Evolutionary conservation across 108 stramenopile genomes (phyloP), one percentile per base, ranked within the genome.

Genomic region (Nannochloropsis gaditana): DNA sequence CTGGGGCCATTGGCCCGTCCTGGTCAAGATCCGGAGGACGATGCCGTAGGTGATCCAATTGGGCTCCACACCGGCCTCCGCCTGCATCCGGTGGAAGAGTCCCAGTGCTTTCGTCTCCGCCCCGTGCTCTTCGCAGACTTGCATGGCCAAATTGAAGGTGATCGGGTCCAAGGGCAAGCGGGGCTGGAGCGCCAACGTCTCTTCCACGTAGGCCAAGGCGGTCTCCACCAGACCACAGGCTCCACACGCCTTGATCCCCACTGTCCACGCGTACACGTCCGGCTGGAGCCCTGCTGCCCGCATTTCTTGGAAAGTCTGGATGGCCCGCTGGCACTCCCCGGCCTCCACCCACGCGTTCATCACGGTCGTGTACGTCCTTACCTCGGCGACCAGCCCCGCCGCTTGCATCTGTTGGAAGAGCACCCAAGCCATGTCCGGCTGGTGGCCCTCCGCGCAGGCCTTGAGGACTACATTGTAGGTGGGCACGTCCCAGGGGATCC

Each of bases 381-480:
- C 59, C 0, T 73, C 2, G 3, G 59, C 59, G 19, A n/a, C 19
- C 8, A 73, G n/a, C 59, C 59, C 59, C 59, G 59, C 59, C 19
- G 19, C n/a, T 45, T 44, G 84, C 87, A 87, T 87, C 79, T 44
- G 83, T 8, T 79, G 45, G 17, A 87, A 47, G 5, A 87, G 80
- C n/a, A 47, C 83, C 43, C 44, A 83, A 1, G 83, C 87, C 21
- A 80, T 21, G 79, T 82, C 84, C 19, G 84, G 80, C n/a, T 87
- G 80, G 11, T 79, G 83, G 45, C 83, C 43, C 21, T 83, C 79
- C 10, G 87, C 87, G 79, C 84, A 80, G 10, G 79, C 87, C 41
- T 87, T 87, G 80, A 87, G 83, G 3, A 80, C 87, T 19, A 80
- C 83, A 42, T 87, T 87, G 45, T 87, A 87, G 21, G 87, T 84